Evolutionary conservation across 805 yeast genomes (phyloP).

Genomic region (Hanseniaspora occidentalis): DNA sequence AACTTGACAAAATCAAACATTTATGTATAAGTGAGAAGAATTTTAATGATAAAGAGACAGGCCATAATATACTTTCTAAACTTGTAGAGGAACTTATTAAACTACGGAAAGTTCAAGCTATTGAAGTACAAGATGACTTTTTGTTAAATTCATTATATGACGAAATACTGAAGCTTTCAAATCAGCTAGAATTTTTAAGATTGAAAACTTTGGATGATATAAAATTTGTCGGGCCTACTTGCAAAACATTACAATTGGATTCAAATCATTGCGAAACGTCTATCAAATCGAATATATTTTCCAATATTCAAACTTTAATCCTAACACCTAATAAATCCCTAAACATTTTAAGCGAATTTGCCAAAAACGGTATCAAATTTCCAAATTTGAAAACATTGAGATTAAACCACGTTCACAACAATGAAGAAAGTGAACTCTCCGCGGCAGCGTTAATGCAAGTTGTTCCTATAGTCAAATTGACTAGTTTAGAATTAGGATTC

Average conservation of each 20-base stretch:
- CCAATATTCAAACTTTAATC: too few relatives aligned
- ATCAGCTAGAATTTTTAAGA: constrained; percentile 3
- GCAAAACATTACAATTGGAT: background rate
- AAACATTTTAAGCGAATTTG: too few relatives aligned
- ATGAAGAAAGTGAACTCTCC: too few relatives aligned
- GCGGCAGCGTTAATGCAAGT: constrained; percentile 23
- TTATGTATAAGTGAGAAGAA: constrained; percentile 24
- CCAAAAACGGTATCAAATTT: constrained; percentile 3
- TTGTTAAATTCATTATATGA: constrained; percentile 9
- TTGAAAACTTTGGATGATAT: background rate
- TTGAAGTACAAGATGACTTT: constrained; percentile 14
- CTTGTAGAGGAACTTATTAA: constrained; percentile 14
- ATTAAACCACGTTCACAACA: too few relatives aligned
- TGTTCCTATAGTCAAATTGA: constrained; percentile 19
- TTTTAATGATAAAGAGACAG: constrained; percentile 18
- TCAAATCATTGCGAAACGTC: too few relatives aligned
- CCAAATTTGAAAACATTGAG: constrained; percentile 12
- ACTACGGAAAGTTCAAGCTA: constrained; percentile 13
- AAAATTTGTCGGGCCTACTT: background rate
- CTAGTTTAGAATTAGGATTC: constrained; percentile 36
- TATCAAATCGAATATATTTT: too few relatives aligned
- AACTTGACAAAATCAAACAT: constrained; percentile 24
- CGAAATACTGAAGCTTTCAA: constrained; percentile 5
- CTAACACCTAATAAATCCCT: too few relatives aligned
- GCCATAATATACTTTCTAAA: constrained; percentile 8